Base-by-base conservation (phyloP, 1,284 basidiomycete species). In the Entoloma clypeatum region DNA sequence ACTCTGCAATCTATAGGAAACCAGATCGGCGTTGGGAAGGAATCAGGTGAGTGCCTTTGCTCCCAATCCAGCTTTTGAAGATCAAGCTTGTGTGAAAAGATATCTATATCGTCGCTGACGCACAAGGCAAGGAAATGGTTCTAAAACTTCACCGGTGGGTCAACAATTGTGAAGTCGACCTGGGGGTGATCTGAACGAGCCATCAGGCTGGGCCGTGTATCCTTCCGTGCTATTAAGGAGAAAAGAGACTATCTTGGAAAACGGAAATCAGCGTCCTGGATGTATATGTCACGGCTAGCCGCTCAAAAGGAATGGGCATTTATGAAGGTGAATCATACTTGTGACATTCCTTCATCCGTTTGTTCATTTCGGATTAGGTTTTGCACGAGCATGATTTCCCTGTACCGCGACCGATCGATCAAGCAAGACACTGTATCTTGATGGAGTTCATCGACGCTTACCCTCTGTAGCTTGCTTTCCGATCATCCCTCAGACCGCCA, bases 231-330 rank as follows among this genome's bases (percentile, higher is more conserved):
- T 0, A 94, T 99, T 69, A 99, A 99, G 67, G 79, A 86, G 54
- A 99, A 99, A 63, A 77, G 95, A 50, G 96, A 99, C 62, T 99
- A 99, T 63, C 73, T 99, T 52, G 92, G 93, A 21, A 96, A 95
- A 63, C 79, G 95, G 26, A 92, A 92, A 65, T 92, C 87, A 24
- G 94, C 94, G 0, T 95, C 91, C 21, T 99, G 95, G 95, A 97
- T 99, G 94, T 99, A 97, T 68, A 93, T 99, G 91, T 95, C 92
- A 39, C 80, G 95, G 19, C 67, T 99, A 33, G 87, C 93, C 7
- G 95, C 95, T 4, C 86, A 95, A 67, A 98, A 98, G 62, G 95
- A 99, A 62, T 99, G 85, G 74, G 91, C 92, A 0, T 99, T 98
- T 62, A 96, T 99, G 92, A 96, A 96, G 76, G 92, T 90, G 24